Evolutionary conservation across 805 yeast species (phyloP).

Genomic region (Candida piceae): DNA sequence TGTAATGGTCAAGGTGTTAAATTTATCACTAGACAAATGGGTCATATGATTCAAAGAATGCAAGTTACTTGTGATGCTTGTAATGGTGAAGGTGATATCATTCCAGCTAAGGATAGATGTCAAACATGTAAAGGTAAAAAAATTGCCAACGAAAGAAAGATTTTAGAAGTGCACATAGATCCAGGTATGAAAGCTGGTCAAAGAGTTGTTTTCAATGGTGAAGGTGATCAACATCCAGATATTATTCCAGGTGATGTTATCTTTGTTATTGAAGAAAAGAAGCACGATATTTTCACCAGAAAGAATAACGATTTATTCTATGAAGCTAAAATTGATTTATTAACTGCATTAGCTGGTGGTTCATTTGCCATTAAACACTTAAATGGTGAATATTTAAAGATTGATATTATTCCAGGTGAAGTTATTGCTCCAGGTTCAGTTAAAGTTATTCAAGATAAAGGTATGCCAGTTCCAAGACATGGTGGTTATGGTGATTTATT

Average conservation of each 20-base stretch:
- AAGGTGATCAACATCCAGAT: conserved; percentile 96
- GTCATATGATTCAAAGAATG: conserved; percentile 98
- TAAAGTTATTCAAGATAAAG: conserved; percentile 85
- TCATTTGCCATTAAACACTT: conserved; percentile 81
- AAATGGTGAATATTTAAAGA: conserved; percentile 86
- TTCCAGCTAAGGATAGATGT: conserved; percentile 86
- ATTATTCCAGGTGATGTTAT: conserved; percentile 95
- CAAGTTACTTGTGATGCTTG: conserved; percentile 92
- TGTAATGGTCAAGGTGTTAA: conserved; percentile 93
- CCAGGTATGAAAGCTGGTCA: conserved; percentile 98
- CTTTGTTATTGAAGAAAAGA: conserved; percentile 85
- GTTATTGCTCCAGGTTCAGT: conserved; percentile 78
- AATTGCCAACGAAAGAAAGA: conserved; percentile 81
- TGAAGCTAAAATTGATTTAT: conserved; percentile 82
- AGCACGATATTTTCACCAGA: conserved; percentile 78
- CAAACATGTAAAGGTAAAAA: conserved; percentile 83
- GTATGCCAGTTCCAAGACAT: conserved; percentile 93
- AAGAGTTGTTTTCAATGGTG: conserved; percentile 84
- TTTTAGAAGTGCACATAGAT: conserved; percentile 88
- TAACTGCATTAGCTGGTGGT: conserved; percentile 97
- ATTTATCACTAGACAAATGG: conserved; percentile 96
- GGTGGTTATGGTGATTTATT: conserved; percentile 88
- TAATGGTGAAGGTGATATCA: conserved; percentile 86
- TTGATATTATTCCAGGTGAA: conserved; percentile 84
- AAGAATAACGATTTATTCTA: conserved; percentile 81